phyloP scores from a whole-genome alignment of 2,329 filamentous ascomycete species.

The Penicillium palitans region DNA sequence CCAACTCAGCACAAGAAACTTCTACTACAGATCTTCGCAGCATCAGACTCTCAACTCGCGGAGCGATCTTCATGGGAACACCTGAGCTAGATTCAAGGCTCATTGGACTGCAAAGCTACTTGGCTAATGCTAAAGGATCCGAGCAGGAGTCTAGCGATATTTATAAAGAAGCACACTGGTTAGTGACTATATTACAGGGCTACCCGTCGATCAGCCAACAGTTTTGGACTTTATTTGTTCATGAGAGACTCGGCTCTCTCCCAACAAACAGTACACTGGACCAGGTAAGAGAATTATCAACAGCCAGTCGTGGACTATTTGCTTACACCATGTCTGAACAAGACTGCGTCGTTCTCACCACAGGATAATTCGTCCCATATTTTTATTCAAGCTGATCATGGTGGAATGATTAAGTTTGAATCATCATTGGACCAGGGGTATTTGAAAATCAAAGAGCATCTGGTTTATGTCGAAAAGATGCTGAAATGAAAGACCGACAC shows the following conservation, averaged over 20 bases:
- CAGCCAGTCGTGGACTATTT: neutral
- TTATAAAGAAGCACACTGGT: conserved; percentile 18
- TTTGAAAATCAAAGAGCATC: conserved; percentile 10
- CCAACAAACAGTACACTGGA: neutral
- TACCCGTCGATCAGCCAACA: conserved; percentile 6
- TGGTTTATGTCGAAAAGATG: conserved; percentile 1
- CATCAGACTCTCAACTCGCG: conserved; percentile 25
- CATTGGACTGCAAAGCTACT: conserved; percentile 32
- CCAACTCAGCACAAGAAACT: neutral
- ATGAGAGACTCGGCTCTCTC: neutral
- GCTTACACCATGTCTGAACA: neutral
- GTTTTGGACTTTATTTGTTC: conserved; percentile 10
- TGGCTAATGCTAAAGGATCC: conserved; percentile 34
- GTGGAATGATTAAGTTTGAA: conserved; percentile 30
- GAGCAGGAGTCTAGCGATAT: conserved; percentile 14
- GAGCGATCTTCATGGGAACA: conserved; percentile 41
- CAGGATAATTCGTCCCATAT: conserved; percentile 19
- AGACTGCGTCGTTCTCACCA: neutral
- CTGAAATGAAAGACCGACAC: neutral
- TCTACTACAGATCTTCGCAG: conserved; percentile 22
- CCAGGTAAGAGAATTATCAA: conserved; percentile 1
- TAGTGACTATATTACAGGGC: conserved; percentile 8
- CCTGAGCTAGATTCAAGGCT: conserved; percentile 37
- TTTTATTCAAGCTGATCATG: conserved; percentile 28
- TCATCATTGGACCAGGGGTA: conserved; percentile 7